Percentiles rank a stretch among this genome's conserved stretches.
These are phyloP conservation scores for Brettanomyces custersianus DNA, from an alignment of 805 yeast genomes.

Conservation along the genomic window DNA sequence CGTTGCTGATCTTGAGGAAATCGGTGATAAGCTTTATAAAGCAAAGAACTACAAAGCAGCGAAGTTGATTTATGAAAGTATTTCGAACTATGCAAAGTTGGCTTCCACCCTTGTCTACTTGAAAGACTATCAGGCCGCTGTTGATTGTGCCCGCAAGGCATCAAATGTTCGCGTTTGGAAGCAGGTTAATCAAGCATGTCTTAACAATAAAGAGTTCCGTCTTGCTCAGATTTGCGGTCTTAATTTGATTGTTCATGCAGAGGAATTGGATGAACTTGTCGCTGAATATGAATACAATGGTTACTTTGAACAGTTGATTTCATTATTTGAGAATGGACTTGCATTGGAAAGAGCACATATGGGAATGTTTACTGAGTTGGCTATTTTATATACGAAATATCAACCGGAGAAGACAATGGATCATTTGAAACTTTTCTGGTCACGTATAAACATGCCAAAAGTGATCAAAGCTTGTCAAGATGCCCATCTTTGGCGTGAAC, in stretches of 20 bases:
- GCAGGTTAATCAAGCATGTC: constrained; percentile 94
- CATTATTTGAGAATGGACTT: constrained; percentile 90
- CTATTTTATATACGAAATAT: constrained; percentile 83
- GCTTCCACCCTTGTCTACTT: constrained; percentile 94
- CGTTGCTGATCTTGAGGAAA: constrained; percentile 84
- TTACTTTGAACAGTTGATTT: constrained; percentile 82
- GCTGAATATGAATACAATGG: constrained; percentile 82
- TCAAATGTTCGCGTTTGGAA: constrained; percentile 92
- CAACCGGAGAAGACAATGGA: constrained; percentile 88
- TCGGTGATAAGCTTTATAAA: constrained; percentile 86
- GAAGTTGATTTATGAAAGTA: constrained; percentile 71
- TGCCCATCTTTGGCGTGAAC: constrained; percentile 94
- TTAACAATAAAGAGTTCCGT: constrained; percentile 89
- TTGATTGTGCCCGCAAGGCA: constrained; percentile 97
- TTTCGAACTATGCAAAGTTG: constrained; percentile 90
- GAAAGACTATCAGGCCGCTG: constrained; percentile 91
- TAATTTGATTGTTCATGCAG: constrained; percentile 94
- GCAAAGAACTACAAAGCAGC: constrained; percentile 87
- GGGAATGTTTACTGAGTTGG: constrained; percentile 99
- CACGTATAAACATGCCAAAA: constrained; percentile 95
- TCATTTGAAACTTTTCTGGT: constrained; percentile 96
- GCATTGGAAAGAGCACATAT: constrained; percentile 98
- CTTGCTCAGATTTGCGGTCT: constrained; percentile 98
- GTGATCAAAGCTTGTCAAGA: constrained; percentile 88
- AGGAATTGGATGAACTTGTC: constrained; percentile 87